Conservation (phyloP, 306 rosid genomes). For the Urtica urens region DNA sequence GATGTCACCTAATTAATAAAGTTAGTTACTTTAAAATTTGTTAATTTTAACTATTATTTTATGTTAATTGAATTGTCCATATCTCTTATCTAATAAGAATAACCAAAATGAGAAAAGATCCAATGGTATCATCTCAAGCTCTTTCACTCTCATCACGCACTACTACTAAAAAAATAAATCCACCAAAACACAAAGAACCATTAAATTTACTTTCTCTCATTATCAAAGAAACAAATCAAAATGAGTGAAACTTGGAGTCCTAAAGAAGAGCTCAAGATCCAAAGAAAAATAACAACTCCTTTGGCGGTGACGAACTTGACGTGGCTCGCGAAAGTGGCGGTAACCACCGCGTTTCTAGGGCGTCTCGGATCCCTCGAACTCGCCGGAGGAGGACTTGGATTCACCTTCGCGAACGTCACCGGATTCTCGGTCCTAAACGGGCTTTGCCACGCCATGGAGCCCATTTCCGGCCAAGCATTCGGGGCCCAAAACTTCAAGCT, state of each 20-base stretch:
- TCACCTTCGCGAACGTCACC: conserved; percentile 86
- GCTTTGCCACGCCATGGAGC: conserved; percentile 75
- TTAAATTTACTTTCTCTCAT: no score
- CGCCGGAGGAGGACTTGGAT: conserved; percentile 73
- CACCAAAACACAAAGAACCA: no score
- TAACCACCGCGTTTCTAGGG: conserved; percentile 80
- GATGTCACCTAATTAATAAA: no score
- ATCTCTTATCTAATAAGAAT: no score
- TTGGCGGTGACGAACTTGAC: conserved; percentile 67
- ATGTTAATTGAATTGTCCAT: no score
- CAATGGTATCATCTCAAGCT: no score
- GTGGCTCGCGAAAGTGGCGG: conserved; percentile 64
- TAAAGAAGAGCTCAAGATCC: conserved; percentile 60
- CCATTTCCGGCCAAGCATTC: conserved; percentile 89
- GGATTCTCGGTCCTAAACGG: conserved; percentile 85
- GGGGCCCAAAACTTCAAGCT: conserved; percentile 68
- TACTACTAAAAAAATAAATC: no score
- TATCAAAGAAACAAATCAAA: no score
- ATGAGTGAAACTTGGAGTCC: no score
- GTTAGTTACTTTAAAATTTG: no score
- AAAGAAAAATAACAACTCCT: conserved; percentile 49
- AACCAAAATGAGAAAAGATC: no score
- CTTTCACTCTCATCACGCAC: conserved; percentile 34
- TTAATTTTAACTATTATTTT: no score
- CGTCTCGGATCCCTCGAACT: conserved; percentile 58